Evolutionary conservation across 2,329 filamentous ascomycete species (phyloP), one percentile per base, ranked within the genome.

Genomic region (Samsoniella hepiali): DNA sequence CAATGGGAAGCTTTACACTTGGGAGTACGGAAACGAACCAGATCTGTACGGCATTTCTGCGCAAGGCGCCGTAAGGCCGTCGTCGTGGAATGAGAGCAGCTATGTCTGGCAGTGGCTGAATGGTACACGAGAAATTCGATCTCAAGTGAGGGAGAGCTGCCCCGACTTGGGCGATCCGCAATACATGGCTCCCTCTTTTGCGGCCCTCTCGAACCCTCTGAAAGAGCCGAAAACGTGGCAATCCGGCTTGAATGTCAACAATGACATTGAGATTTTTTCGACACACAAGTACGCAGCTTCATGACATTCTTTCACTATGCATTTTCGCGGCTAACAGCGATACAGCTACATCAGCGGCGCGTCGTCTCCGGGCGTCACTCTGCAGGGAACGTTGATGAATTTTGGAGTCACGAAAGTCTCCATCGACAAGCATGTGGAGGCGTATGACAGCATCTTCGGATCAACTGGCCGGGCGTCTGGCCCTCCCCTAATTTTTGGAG

Each of bases 371-470:
- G 86, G 86, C 15, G 83, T 89, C 2, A 88, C 86, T 0, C 79
- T 89, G 0, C 82, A 85, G 70, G 78, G 78, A 22, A 88, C 86
- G 0, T 77, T 89, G 3, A 82, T 89, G 81, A 89, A 88, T 74
- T 86, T 88, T 73, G 82, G 79, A 22, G 76, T 75, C 61, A 87
- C 81, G 3, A 76, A 78, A 3, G 68, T 72, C 7, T 82, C 80
- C 10, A 76, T 88, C 44, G 69, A 75, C 56, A 73, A 75, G 2
- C 84, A 86, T 67, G 69, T 82, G 27, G 73, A 76, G 47, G 78
- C 83, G 55, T 81, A 82, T 63, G 70, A 74, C 31, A 67, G 72
- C 32, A 78, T 87, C 36, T 72, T 74, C 3, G 32, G 38, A 53
- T 47, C 49, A 27, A 32, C 31, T n/a, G 36, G 8, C 45, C 65